phyloP scores from a whole-genome alignment of 176 grass and related monocot genomes.

The Carex pumila region DNA sequence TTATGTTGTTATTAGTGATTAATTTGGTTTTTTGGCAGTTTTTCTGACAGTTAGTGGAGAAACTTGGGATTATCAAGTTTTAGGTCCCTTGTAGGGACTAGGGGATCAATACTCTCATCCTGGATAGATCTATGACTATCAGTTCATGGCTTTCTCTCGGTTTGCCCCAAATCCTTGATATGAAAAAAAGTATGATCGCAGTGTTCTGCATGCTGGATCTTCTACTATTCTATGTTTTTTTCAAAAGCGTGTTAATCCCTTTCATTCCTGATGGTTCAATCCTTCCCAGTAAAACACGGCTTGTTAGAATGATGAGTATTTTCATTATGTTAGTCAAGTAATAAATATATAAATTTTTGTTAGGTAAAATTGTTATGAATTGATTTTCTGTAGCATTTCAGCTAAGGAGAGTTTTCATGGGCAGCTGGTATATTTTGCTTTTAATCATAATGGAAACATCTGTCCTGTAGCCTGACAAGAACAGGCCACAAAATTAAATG shows the following conservation, averaged over 20 bases:
- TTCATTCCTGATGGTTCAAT: too few species aligned
- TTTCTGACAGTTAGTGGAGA: background rate
- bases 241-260: too few species aligned
- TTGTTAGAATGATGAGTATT: background rate
- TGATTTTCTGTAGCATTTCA: background rate
- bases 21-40: background rate
- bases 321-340: background rate
- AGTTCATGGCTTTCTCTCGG: too few species aligned
- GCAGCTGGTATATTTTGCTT: background rate
- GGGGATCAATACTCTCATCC: too few species aligned
- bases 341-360: background rate
- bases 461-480: background rate
- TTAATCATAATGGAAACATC: background rate
- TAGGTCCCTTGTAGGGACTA: background rate
- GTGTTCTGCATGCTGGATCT: too few species aligned
- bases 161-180: too few species aligned
- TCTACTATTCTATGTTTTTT: too few species aligned
- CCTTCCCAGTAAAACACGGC: too few species aligned
- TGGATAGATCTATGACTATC: too few species aligned
- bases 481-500: background rate
- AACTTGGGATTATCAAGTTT: background rate
- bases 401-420: background rate
- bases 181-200: too few species aligned
- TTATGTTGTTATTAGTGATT: background rate
- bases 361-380: background rate